Percentiles rank a stretch among this genome's conserved stretches.
These are phyloP conservation scores for Apiospora pterosperma DNA, from an alignment of 2,329 filamentous ascomycete species.

Conservation along the genomic window DNA sequence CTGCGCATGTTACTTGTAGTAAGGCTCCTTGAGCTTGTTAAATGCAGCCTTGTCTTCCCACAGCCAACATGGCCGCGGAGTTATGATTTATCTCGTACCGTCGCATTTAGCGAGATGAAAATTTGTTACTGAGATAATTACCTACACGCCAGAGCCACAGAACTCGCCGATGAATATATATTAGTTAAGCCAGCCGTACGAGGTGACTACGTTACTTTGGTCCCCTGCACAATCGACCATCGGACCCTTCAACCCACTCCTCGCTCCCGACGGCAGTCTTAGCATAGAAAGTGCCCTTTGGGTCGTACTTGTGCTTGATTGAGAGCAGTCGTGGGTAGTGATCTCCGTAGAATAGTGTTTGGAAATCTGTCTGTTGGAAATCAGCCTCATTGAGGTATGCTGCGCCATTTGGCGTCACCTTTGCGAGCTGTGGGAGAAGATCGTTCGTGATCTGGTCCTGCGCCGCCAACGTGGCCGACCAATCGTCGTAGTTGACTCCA, in stretches of 20 bases:
- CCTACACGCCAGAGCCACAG: no score
- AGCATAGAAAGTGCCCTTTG: constrained; percentile 33
- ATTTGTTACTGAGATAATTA: no score
- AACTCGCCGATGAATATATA: no score
- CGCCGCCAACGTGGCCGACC: neutral
- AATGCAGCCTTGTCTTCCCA: no score
- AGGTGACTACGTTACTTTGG: no score
- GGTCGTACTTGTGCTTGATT: constrained; percentile 39
- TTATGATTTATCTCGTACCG: no score
- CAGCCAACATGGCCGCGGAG: no score
- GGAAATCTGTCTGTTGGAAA: constrained; percentile 26
- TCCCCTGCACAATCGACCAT: neutral
- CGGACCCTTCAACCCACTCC: constrained; percentile 22
- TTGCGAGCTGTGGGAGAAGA: neutral
- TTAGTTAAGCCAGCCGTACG: no score
- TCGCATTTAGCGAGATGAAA: no score
- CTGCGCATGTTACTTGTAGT: no score
- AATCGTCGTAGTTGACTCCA: neutral
- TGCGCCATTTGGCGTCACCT: constrained; percentile 8
- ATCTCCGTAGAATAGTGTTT: constrained; percentile 28
- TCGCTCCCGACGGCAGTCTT: constrained; percentile 36
- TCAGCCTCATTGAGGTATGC: constrained; percentile 37
- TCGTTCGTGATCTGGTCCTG: neutral
- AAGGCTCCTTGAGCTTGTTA: no score
- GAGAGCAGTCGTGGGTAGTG: constrained; percentile 26